Percentiles rank a stretch among this genome's conserved stretches.
Conservation (phyloP, 176 grass and related monocot genomes). For the Leersia perrieri region DNA sequence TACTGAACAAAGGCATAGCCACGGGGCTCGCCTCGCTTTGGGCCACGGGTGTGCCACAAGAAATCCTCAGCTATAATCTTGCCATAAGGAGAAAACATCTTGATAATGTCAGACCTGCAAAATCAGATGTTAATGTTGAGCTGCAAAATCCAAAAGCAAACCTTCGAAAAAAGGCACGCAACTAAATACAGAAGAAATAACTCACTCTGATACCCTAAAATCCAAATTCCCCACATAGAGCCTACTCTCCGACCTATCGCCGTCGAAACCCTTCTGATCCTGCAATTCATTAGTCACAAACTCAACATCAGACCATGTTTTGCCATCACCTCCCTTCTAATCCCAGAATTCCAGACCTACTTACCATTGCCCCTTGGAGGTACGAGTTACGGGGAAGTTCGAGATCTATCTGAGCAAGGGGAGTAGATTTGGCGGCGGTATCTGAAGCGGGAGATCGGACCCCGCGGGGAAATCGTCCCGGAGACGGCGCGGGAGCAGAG, state of each 20-base stretch:
- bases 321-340: conserved; percentile 3
- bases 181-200: not conserved
- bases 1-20: conserved; percentile 95
- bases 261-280: conserved; percentile 47
- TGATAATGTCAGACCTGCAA: conserved; percentile 73
- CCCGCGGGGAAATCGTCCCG: not conserved
- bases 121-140: conserved; percentile 10
- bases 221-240: conserved; percentile 88
- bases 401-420: not conserved
- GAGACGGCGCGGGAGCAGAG: not conserved
- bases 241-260: conserved; percentile 57
- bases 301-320: not conserved
- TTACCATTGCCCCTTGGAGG: conserved; percentile 26
- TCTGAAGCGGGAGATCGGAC: not conserved
- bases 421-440: not conserved
- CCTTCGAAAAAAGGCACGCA: not conserved
- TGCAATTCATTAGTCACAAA: conserved; percentile 28
- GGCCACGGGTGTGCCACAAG: conserved; percentile 77
- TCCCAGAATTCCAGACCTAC: not conserved
- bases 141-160: not conserved
- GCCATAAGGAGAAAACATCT: conserved; percentile 88
- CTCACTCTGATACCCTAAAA: conserved; percentile 81
- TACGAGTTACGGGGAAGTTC: not conserved
- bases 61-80: conserved; percentile 79
- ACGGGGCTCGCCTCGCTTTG: conserved; percentile 78